phyloP scores from a whole-genome alignment of 441 rosid genomes.

The Isatis lusitanica region DNA sequence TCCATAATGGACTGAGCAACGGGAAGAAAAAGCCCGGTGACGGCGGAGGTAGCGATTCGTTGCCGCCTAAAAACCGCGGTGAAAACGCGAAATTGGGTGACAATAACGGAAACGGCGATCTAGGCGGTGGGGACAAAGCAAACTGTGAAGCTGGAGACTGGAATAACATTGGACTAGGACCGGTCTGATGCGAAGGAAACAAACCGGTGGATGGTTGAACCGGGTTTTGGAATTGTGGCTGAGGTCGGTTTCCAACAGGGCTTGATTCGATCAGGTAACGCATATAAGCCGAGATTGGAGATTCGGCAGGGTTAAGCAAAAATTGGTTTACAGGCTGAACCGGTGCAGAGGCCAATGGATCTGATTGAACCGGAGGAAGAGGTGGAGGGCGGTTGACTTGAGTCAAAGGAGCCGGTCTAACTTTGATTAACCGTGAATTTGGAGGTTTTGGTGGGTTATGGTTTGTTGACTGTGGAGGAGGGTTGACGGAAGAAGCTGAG shows the following conservation, averaged over 20 bases:
- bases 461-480: slow-evolving; percentile 49
- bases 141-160: slow-evolving; percentile 71
- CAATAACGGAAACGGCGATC: slow-evolving; percentile 58
- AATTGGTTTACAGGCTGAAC: slow-evolving; percentile 42
- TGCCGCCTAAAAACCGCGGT: slow-evolving; percentile 77
- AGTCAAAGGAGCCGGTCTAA: slow-evolving; percentile 78
- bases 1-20: slow-evolving; percentile 83
- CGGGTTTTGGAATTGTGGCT: slow-evolving; percentile 40
- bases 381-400: slow-evolving; percentile 61
- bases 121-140: slow-evolving; percentile 55
- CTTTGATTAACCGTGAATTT: slow-evolving; percentile 65
- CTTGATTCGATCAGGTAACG: slow-evolving; percentile 67
- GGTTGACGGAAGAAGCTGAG: slow-evolving; percentile 55
- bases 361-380: slow-evolving; percentile 45
- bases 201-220: slow-evolving; percentile 55
- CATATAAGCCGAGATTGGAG: slow-evolving; percentile 83
- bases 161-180: slow-evolving; percentile 56
- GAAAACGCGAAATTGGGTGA: slow-evolving; percentile 80
- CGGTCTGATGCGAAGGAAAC: slow-evolving; percentile 43
- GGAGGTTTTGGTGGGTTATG: slow-evolving; percentile 76
- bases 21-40: slow-evolving; percentile 82
- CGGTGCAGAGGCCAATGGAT: slow-evolving; percentile 34
- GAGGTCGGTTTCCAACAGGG: slow-evolving; percentile 49
- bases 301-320: slow-evolving; percentile 55
- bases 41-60: slow-evolving; percentile 61